Evolutionary conservation across 495 filamentous ascomycete species (phyloP).

Genomic region (Hyphodiscus hymeniophilus): DNA sequence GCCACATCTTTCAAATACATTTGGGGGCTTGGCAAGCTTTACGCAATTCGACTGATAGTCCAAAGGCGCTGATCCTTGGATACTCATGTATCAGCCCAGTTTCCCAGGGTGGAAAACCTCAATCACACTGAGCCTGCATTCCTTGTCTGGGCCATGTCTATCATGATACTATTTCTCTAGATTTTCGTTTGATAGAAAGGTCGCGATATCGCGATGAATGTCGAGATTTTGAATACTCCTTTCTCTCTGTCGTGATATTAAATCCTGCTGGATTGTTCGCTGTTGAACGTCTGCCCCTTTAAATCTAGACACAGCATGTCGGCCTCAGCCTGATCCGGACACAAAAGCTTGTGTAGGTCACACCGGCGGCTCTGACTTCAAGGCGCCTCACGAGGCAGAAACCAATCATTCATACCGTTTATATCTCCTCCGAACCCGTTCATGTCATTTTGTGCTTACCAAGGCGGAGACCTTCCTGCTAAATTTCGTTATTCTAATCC

Average conservation of each 20-base stretch:
- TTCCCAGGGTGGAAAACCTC: background rate
- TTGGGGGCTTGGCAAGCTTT: no score
- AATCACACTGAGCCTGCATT: no score
- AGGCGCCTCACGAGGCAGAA: conserved; percentile 3
- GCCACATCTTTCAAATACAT: no score
- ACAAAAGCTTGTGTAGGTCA: conserved; percentile 1
- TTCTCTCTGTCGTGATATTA: background rate
- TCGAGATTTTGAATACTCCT: no score
- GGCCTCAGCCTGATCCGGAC: conserved; percentile 6
- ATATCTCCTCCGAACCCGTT: background rate
- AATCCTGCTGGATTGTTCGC: background rate
- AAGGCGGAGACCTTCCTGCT: background rate
- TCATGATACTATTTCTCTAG: no score
- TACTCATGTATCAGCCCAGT: no score
- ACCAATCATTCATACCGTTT: background rate
- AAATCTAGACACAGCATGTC: background rate
- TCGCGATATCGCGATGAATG: no score
- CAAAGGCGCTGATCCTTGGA: no score
- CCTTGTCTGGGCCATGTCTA: no score
- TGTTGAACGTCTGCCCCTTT: background rate
- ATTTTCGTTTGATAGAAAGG: no score
- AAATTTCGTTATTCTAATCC: background rate
- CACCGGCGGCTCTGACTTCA: conserved; percentile 1
- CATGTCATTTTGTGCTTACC: background rate
- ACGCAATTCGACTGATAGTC: no score